Base-by-base conservation (phyloP, 1,284 basidiomycete species). In the Vanrija sp. region DNA sequence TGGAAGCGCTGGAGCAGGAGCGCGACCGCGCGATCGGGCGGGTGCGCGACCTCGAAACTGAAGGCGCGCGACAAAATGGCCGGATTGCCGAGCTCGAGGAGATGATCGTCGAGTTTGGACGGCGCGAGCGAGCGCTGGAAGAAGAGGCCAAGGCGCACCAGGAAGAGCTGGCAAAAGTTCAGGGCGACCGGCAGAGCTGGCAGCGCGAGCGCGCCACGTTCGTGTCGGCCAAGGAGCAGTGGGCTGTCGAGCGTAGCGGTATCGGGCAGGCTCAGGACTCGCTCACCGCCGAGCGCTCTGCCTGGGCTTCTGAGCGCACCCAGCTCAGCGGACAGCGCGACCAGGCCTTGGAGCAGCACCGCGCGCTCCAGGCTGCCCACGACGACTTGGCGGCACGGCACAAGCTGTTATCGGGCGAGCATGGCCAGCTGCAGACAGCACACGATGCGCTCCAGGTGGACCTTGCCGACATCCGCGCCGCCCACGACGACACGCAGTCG, bases 161-260 rank as follows among this genome's bases (percentile, higher is more conserved):
- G 57, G 68, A 76, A 53, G 86, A 88, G 60, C 79, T 34, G 34
- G 79, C 60, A 74, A 78, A 39, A 65, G 59, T 52, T 80, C 75
- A 78, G 39, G 59, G 54, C 46, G 79, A 84, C 40, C 48, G 61
- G 46, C 58, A 57, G 18, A 46, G 34, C 14, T 64, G 62, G 53
- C 56, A 60, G 23, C 51, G 57, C 39, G 70, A 73, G 53, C 38
- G 25, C 21, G 38, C 19, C 8, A 14, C 38, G 9, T 34, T 34
- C 34, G 14, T 34, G 9, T 34, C 34, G 34, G 34, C 34, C 34
- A n/a, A 47, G 29, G 46, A 47, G 19, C 46, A 63, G 64, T 10
- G 57, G 51, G 28, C 57, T 55, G 52, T 61, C 65, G 34, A 34
- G 34, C 34, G 78, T 55, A 78, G 76, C 57, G 79, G 77, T 7